These are phyloP conservation scores for Dryas integrifolia DNA, from an alignment of 331 rosid species.

Conservation along the genomic window DNA sequence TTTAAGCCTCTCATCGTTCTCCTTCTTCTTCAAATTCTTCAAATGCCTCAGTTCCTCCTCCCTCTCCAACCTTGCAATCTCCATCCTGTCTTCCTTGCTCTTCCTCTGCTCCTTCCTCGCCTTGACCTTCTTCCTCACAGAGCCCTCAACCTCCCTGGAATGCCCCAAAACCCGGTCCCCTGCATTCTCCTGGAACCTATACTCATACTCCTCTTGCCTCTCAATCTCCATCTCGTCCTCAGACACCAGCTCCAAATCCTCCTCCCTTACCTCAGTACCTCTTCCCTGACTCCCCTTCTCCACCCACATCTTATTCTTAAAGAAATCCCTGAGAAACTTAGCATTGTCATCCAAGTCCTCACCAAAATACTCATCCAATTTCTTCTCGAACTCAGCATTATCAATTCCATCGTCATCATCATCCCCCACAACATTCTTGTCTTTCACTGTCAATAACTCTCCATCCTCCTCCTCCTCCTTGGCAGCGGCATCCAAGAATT, in stretches of 20 bases:
- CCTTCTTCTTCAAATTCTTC: constrained; percentile 89
- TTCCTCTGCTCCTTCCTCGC: constrained; percentile 80
- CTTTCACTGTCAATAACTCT: constrained; percentile 45
- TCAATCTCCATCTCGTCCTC: constrained; percentile 71
- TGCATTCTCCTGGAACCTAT: constrained; percentile 67
- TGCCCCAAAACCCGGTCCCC: constrained; percentile 77
- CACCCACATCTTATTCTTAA: constrained; percentile 67
- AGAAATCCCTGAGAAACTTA: constrained; percentile 52
- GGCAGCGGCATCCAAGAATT: constrained; percentile 50
- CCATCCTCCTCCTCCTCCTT: constrained; percentile 43
- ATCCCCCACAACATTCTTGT: constrained; percentile 37
- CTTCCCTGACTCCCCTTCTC: constrained; percentile 21
- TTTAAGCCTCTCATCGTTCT: constrained; percentile 62
- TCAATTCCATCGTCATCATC: constrained; percentile 32
- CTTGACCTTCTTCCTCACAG: constrained; percentile 75
- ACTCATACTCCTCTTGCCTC: constrained; percentile 77
- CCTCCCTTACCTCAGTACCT: constrained; percentile 39
- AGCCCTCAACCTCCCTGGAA: constrained; percentile 64
- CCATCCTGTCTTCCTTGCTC: constrained; percentile 87
- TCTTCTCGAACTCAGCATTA: constrained; percentile 43
- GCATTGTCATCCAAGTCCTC: constrained; percentile 43
- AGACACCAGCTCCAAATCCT: constrained; percentile 51
- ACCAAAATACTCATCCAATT: constrained; percentile 65
- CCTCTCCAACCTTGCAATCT: constrained; percentile 69
- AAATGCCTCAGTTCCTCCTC: constrained; percentile 86